Base-by-base conservation (phyloP, 2,329 filamentous ascomycete genomes). In the Alternaria sp. region DNA sequence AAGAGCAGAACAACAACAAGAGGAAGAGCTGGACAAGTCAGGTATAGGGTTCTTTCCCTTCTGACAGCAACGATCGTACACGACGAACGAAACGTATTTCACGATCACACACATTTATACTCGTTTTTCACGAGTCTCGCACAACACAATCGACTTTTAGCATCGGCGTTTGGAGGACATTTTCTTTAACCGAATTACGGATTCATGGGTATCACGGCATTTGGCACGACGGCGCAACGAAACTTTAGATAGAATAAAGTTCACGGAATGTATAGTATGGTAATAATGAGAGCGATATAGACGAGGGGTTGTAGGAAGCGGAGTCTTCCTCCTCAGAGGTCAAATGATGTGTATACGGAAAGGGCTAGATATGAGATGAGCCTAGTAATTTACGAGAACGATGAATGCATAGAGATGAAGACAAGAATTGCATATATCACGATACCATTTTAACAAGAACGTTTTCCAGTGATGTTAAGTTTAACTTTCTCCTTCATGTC, bases 1-100 rank as follows among this genome's bases (percentile, higher is more conserved):
- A 80, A 51, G 77, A 80, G 63, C 76, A 79, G 69, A 62, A 66
- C 40, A 67, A 72, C 25, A 54, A 66, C 10, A 70, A 71, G 68
- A 59, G 73, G 21, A 71, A 71, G 68, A 75, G 74, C 19, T 74
- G 73, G 74, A 65, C 60, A 6, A 71, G 66, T 13, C 62, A 68
- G 17, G 61, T 55, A 4, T 63, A 30, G 6, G 25, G n/a, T 6
- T 36, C 4, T 19, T 12, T 28, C 13, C 11, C 13, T n/a, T 36
- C 36, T 40, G 36, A 3, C 36, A 40, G 13, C 7, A 45, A 19
- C 13, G 32, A 11, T 26, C 28, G 21, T 19, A 30, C 15, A 36
- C 28, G 21, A 59, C 26, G 17, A 54, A 62, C 49, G 30, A 36
- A 17, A 46, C 36, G 28, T 15, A 57, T 21, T 43, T 57, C 11